Percentiles rank a stretch among this genome's conserved stretches.
Evolutionary conservation across 257 asterid genomes (phyloP).

Genomic region (Plectranthus barbatus): DNA sequence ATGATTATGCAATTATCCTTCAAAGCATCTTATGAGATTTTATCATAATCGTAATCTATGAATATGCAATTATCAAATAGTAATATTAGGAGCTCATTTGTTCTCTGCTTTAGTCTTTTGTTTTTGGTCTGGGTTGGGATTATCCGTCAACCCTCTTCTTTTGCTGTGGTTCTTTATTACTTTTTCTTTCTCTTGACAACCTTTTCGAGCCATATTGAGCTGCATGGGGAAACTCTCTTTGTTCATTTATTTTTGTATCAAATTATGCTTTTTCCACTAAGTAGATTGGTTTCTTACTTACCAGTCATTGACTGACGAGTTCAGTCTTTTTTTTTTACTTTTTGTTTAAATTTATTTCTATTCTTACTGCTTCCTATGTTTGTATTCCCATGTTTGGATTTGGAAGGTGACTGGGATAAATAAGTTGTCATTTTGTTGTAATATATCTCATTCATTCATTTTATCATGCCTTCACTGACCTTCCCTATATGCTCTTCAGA

Average conservation of each 20-base stretch:
- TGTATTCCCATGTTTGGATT: not conserved
- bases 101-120: not conserved
- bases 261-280: not conserved
- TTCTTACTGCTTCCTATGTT: not conserved
- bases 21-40: not conserved
- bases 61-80: no score
- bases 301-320: not conserved
- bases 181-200: not conserved
- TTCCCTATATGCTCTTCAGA: slow-evolving; percentile 1
- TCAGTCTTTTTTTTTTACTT: not conserved
- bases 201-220: not conserved
- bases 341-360: not conserved
- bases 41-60: not conserved
- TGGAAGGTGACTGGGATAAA: not conserved
- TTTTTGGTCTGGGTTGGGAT: not conserved
- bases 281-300: not conserved
- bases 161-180: not conserved
- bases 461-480: no score
- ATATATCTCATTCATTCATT: slow-evolving; percentile 1
- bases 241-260: not conserved
- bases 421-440: slow-evolving; percentile 2
- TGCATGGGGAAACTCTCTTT: not conserved
- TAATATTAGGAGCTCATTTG: not conserved
- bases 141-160: not conserved
- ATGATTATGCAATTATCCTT: not conserved